Evolutionary conservation across 2,329 filamentous ascomycete genomes (phyloP).

Genomic region (Colletotrichum sp.): DNA sequence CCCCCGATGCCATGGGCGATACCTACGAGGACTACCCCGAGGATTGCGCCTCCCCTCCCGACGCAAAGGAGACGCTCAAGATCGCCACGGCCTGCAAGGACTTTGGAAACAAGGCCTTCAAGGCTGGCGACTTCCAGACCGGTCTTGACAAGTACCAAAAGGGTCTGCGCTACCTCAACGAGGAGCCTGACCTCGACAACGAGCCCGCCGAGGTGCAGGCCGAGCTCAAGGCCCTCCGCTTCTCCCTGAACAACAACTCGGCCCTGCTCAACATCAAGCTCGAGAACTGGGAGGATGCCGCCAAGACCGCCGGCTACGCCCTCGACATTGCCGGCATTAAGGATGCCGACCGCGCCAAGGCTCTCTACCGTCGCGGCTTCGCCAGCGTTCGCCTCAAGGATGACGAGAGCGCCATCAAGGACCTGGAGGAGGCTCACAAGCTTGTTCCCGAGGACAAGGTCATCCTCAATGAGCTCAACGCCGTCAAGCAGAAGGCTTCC

Average conservation of each 20-base stretch:
- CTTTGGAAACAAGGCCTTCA: constrained; percentile 92
- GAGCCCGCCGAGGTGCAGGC: constrained; percentile 72
- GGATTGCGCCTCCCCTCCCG: constrained; percentile 70
- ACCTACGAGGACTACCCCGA: constrained; percentile 96
- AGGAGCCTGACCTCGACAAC: constrained; percentile 77
- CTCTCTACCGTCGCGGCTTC: constrained; percentile 80
- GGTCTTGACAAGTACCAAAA: constrained; percentile 95
- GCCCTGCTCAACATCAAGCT: constrained; percentile 87
- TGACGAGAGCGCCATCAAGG: constrained; percentile 79
- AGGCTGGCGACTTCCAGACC: constrained; percentile 70
- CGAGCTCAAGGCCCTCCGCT: constrained; percentile 73
- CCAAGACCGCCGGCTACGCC: constrained; percentile 74
- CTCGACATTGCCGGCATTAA: constrained; percentile 69
- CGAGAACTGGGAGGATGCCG: constrained; percentile 71
- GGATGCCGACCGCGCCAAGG: constrained; percentile 87
- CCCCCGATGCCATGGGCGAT: constrained; percentile 83
- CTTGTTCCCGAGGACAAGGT: constrained; percentile 78
- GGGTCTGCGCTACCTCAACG: constrained; percentile 85
- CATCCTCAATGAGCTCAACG: constrained; percentile 74
- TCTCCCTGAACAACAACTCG: constrained; percentile 87
- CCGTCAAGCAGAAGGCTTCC: constrained; percentile 78
- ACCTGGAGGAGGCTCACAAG: constrained; percentile 76
- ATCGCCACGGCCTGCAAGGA: constrained; percentile 88
- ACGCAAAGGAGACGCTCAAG: constrained; percentile 72
- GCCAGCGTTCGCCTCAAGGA: constrained; percentile 81